phyloP scores from a whole-genome alignment of 169 alveolate species.

The Plasmodium vinckei region DNA sequence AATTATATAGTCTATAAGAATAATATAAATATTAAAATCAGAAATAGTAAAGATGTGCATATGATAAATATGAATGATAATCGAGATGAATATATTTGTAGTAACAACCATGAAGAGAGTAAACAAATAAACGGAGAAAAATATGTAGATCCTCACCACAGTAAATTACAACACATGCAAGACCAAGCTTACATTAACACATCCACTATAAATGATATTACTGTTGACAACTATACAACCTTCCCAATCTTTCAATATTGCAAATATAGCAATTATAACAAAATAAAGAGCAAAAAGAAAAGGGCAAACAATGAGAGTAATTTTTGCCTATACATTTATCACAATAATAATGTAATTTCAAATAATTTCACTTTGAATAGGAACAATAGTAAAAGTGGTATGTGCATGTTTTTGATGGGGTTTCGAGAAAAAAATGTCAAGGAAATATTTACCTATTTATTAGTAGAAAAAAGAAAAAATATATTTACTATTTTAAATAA shows the following conservation, averaged over 20 bases:
- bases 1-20: conserved; percentile 32
- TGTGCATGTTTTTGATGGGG: conserved; percentile 17
- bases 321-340: conserved; percentile 25
- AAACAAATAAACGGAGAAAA: not conserved
- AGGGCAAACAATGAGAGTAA: not conserved
- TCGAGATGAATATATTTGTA: not conserved
- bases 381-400: not conserved
- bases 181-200: too few species aligned
- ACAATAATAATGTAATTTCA: not conserved
- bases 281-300: not conserved
- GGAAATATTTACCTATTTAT: too few species aligned
- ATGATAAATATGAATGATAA: not conserved
- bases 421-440: not conserved
- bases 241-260: conserved; percentile 6
- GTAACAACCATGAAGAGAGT: not conserved
- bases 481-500: conserved; percentile 8
- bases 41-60: too few species aligned
- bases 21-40: not conserved
- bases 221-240: too few species aligned
- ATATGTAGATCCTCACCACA: not conserved
- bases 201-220: too few species aligned
- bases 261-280: not conserved
- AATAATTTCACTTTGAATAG: not conserved
- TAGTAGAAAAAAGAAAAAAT: conserved; percentile 13
- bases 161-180: too few species aligned